Evolutionary conservation across 2,329 filamentous ascomycete species (phyloP), one percentile per base, ranked within the genome.

Genomic region (Penicillium sp.): DNA sequence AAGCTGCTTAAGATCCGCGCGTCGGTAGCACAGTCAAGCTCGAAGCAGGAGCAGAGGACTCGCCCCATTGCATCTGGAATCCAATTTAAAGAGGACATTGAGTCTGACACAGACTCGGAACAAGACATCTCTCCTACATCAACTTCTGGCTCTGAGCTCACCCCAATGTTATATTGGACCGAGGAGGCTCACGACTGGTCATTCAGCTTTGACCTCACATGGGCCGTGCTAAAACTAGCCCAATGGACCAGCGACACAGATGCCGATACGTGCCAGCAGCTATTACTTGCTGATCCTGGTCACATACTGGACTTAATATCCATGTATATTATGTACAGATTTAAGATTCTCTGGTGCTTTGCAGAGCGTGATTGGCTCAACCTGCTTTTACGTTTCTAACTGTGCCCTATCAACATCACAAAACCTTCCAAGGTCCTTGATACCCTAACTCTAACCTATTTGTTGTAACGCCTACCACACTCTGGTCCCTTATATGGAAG

Each of bases 1-100:
- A 59, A 51, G 7, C 46, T 63, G 3, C 29, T 63, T 1, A 53
- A 47, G 18, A 38, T 63, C 2, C 53, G 56, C 1, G 42, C 59
- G 4, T 58, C 59, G 1, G 59, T 46, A 4, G 44, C 49, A 14
- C 26, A 36, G 19, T 35, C 53, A 3, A 36, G 18, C 8, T 26
- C 35, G 2, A 46, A 19, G 6, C 46, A 43, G 10, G 36, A 51
- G 18, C 26, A 39, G 16, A 47, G 19, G 13, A 51, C 38, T 13
- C 26, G 5, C 19, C 29, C 32, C 6, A 34, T 48, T 8, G 2
- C n/a, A 2, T 23, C 39, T 4, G 26, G 18, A 29, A 2, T 11
- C 8, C 18, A 10, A 5, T 14, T n/a, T 2, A n/a, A 44, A 16
- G 32, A 43, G 1, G n/a, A 35, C 7, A 5, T 29, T 26, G 38